These are phyloP conservation scores for Incumbomyces lentus DNA, from an alignment of 2,329 filamentous ascomycete species.

Conservation along the genomic window DNA sequence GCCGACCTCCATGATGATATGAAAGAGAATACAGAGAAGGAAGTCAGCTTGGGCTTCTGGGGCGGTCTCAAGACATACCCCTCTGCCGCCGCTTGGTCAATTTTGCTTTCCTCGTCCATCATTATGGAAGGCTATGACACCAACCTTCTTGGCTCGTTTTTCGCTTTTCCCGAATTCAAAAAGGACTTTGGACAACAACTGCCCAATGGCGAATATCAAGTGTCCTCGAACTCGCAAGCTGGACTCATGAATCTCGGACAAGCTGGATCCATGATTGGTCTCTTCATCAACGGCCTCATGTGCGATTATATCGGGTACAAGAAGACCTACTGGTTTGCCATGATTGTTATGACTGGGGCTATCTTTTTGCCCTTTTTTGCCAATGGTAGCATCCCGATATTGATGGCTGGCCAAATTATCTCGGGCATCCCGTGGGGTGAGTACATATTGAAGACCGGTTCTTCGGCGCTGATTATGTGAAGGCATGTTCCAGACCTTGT, in stretches of 20 bases:
- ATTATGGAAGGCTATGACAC: slow-evolving; percentile 66
- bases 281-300: slow-evolving; percentile 40
- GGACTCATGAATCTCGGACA: slow-evolving; percentile 34
- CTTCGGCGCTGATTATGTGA: too few relatives aligned
- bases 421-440: slow-evolving; percentile 26
- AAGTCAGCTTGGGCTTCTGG: slow-evolving; percentile 21
- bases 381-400: slow-evolving; percentile 31
- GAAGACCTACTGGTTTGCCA: slow-evolving; percentile 38
- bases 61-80: slow-evolving; percentile 21
- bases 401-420: slow-evolving; percentile 40
- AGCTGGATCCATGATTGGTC: slow-evolving; percentile 38
- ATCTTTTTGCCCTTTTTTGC: slow-evolving; percentile 43
- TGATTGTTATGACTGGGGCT: slow-evolving; percentile 35
- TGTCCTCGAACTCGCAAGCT: slow-evolving; percentile 30
- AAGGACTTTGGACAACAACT: slow-evolving; percentile 29
- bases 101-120: slow-evolving; percentile 21
- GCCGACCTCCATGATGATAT: slow-evolving; percentile 43
- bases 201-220: slow-evolving; percentile 28
- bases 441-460: background rate
- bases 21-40: slow-evolving; percentile 16
- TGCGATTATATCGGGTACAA: slow-evolving; percentile 42
- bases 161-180: slow-evolving; percentile 35
- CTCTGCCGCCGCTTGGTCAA: slow-evolving; percentile 22
- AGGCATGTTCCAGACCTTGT: slow-evolving; percentile 41
- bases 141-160: slow-evolving; percentile 71